Percentiles rank a stretch among this genome's conserved stretches.
phyloP scores from a whole-genome alignment of 495 filamentous ascomycete genomes.

The Daldinia concentrica region DNA sequence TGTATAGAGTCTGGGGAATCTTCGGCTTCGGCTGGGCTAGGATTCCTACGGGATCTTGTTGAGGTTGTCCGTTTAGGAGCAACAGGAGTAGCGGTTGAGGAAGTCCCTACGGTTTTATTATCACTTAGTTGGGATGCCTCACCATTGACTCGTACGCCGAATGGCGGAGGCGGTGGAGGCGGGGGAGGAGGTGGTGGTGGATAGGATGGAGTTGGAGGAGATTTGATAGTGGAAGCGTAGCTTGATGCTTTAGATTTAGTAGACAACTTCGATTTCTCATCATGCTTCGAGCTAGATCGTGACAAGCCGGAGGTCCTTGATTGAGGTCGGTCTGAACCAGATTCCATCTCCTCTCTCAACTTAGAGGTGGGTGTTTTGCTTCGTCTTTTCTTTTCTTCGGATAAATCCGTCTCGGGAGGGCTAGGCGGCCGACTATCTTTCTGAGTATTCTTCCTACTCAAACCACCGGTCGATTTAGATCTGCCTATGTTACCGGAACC shows the following conservation, averaged over 20 bases:
- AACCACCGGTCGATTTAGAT: conserved; percentile 52
- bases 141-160: conserved; percentile 29
- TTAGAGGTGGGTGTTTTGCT: conserved; percentile 48
- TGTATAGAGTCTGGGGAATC: conserved; percentile 58
- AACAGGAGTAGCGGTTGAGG: conserved; percentile 67
- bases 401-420: conserved; percentile 65
- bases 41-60: conserved; percentile 49
- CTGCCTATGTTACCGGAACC: conserved; percentile 60
- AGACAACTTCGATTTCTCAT: conserved; percentile 57
- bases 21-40: conserved; percentile 49
- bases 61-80: conserved; percentile 65
- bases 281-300: conserved; percentile 54
- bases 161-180: conserved; percentile 34
- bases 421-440: conserved; percentile 61
- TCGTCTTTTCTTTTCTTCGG: conserved; percentile 54
- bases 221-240: conserved; percentile 52
- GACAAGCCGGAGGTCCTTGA: conserved; percentile 55
- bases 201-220: conserved; percentile 41
- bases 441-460: conserved; percentile 46
- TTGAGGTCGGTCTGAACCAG: conserved; percentile 46
- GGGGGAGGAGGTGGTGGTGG: conserved; percentile 37
- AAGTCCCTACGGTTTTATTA: conserved; percentile 32
- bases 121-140: conserved; percentile 60
- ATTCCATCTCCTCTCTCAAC: conserved; percentile 45
- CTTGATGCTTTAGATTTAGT: conserved; percentile 59